Base-by-base conservation (phyloP, 129 eudicot species). In the Centaurea solstitialis region DNA sequence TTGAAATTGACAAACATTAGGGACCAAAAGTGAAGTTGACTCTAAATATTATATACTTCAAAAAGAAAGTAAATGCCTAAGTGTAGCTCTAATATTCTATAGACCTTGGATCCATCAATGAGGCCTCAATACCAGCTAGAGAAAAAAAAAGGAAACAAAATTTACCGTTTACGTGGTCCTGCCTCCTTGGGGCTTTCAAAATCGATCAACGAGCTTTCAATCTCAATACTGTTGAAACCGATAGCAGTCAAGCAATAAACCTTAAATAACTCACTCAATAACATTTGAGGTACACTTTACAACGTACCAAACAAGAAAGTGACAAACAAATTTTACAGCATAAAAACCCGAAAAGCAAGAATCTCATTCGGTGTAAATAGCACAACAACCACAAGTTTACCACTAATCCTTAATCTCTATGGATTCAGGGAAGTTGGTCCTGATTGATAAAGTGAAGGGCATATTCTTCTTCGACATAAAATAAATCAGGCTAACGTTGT, bases 81-180 rank as follows among this genome's bases (percentile, higher is more conserved):
- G 9, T n/a, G 22, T 57, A 57, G 21, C n/a, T 57, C 22, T 33
- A 33, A 1, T 33, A 33, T 57, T 57, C 22, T 57, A 20, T 57
- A 57, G 22, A 57, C 8, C 22, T n/a, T 57, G 65, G 65, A 57
- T 57, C 22, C 22, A 57, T n/a, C 22, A 57, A 57, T n/a, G 15
- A 78, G n/a, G 37, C 62, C 20, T 33, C 3, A 47, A 57, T 11
- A 23, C 2, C 11, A 70, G 11, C 3, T 23, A 41, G 22, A 53
- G 74, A 17, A 71, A 77, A 17, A 71, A 70, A 69, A 41, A 20
- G 73, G 57, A 62, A 38, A 21, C 33, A 37, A 21, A 35, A 26
- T 76, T 72, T 81, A 91, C 97, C 97, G 85, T 85, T 91, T 91
- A 6, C 87, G 84, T 24, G 90, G 88, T 75, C 81, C 83, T 38